Base-by-base conservation (phyloP, 108 stramenopile species). In the Pinguiococcus pyrenoidosus region DNA sequence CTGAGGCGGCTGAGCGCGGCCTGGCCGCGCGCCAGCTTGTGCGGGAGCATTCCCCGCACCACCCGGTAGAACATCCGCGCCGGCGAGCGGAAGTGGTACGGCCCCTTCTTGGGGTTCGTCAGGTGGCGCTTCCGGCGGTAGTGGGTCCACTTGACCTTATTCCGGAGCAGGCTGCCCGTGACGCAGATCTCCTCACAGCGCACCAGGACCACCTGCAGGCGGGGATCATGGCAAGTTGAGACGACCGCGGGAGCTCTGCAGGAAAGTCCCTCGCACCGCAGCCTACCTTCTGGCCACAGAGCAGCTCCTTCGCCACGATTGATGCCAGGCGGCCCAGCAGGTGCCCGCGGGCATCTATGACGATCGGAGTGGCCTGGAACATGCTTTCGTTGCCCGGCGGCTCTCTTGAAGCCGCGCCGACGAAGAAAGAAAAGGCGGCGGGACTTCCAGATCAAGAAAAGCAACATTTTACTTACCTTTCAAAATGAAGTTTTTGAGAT, bases 321-420 rank as follows among this genome's bases (percentile, higher is more conserved):
- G 83, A 85, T 35, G 85, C 83, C 32, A 99, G 81, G 56, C 98
- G 98, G 50, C 98, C 98, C 27, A 90, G 78, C 42, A 99, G 81
- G 77, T 99, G 97, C 74, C 89, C 97, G 47, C 93, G 90, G 56
- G 92, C 89, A 72, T 99, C 97, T 49, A 99, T 81, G 47, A 96
- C 56, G 49, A 83, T 47, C 62, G 39, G 21, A 40, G 39, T n/a
- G n/a, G n/a, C n/a, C n/a, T n/a, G n/a, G n/a, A n/a, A n/a, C n/a
- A n/a, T n/a, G n/a, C n/a, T n/a, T n/a, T n/a, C n/a, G n/a, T n/a
- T n/a, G n/a, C n/a, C n/a, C n/a, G n/a, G n/a, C n/a, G n/a, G n/a
- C n/a, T n/a, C n/a, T n/a, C n/a, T n/a, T n/a, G n/a, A n/a, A n/a
- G n/a, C n/a, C n/a, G n/a, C n/a, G n/a, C n/a, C n/a, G n/a, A n/a